Conservation (phyloP, 2,329 filamentous ascomycete species). For the Hypoxylon rubiginosum region DNA sequence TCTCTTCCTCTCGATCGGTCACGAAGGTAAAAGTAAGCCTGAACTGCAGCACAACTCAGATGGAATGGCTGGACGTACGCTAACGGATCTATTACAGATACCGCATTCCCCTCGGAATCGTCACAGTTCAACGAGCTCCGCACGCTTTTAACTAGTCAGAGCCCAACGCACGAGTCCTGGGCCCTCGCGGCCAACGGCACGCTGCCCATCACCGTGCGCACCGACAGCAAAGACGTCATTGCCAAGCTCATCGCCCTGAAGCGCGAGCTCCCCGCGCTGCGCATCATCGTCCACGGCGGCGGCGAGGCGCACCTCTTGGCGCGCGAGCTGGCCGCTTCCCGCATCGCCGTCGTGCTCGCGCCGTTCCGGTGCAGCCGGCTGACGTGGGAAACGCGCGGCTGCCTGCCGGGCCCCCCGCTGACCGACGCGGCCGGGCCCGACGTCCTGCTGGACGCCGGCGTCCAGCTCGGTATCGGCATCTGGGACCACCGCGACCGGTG, state of each 20-base stretch:
- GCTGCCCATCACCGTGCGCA: constrained; percentile 10
- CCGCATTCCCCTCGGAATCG: constrained; percentile 6
- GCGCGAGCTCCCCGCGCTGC: constrained; percentile 5
- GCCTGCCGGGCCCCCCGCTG: neutral
- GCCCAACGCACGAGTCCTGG: constrained; percentile 5
- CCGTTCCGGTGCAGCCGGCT: constrained; percentile 15
- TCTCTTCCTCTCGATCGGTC: constrained; percentile 14
- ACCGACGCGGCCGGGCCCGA: constrained; percentile 1
- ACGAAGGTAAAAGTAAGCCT: constrained; percentile 16
- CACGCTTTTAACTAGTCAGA: neutral
- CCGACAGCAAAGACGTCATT: constrained; percentile 16
- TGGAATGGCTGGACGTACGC: neutral
- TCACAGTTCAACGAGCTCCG: constrained; percentile 5
- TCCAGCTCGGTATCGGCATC: constrained; percentile 4
- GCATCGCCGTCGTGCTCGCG: constrained; percentile 7
- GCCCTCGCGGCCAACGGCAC: constrained; percentile 7
- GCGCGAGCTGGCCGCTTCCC: neutral
- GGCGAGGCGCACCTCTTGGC: constrained; percentile 11
- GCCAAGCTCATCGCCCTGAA: constrained; percentile 1
- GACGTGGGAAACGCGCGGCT: constrained; percentile 6
- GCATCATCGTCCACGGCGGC: constrained; percentile 10
- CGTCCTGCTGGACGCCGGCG: constrained; percentile 4
- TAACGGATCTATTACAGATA: neutral
- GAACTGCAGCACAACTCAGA: neutral
- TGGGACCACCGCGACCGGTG: constrained; percentile 18